These are phyloP conservation scores for Pleurotus ostreatus DNA, from an alignment of 768 basidiomycete species.

Conservation along the genomic window DNA sequence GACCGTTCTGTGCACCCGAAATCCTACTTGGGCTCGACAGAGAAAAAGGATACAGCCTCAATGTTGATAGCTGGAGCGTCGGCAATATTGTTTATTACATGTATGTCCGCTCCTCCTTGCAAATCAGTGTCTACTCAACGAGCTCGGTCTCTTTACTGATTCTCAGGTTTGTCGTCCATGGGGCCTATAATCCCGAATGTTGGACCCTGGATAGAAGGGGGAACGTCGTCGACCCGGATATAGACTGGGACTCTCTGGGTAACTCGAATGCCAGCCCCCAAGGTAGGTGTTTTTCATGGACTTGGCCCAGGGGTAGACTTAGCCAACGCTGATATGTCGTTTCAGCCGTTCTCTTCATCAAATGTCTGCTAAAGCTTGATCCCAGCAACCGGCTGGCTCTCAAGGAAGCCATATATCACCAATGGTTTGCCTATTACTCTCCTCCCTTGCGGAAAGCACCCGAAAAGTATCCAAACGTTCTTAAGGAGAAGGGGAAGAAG, in stretches of 20 bases:
- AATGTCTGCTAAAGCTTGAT: conserved; percentile 56
- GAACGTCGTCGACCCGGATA: conserved; percentile 33
- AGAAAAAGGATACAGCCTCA: conserved; percentile 72
- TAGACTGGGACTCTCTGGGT: conserved; percentile 58
- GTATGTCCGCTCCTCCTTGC: conserved; percentile 36
- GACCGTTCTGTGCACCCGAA: conserved; percentile 90
- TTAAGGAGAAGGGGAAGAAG: background rate
- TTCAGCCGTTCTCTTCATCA: conserved; percentile 59
- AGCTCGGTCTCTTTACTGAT: conserved; percentile 29
- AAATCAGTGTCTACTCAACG: background rate
- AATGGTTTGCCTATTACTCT: conserved; percentile 56
- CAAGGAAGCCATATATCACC: conserved; percentile 60
- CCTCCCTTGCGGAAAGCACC: conserved; percentile 1
- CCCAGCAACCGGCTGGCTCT: conserved; percentile 69
- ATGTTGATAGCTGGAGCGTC: conserved; percentile 95
- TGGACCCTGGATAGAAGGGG: conserved; percentile 45
- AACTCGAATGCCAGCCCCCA: conserved; percentile 32
- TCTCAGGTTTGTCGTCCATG: conserved; percentile 81
- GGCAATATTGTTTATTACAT: conserved; percentile 94
- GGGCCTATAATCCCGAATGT: conserved; percentile 50
- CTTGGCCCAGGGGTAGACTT: background rate
- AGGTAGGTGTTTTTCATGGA: conserved; percentile 33
- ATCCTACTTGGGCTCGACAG: conserved; percentile 63
- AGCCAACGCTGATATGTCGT: background rate
- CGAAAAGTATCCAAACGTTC: background rate